Percentiles rank a stretch among this genome's conserved stretches.
Conservation (phyloP, 345 rosid species). For the Dovyalis caffra region DNA sequence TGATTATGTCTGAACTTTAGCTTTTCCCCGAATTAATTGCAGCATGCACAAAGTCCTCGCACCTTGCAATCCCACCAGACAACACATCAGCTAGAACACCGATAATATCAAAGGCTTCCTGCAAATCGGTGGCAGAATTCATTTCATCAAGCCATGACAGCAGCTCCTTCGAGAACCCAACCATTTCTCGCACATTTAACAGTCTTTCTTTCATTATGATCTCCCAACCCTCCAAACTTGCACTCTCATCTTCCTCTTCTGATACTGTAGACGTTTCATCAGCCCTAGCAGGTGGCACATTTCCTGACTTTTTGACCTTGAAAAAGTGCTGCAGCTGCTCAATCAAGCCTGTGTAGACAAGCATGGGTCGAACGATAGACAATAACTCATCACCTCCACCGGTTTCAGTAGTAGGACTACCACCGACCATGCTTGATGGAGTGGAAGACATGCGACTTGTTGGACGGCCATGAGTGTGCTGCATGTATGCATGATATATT, state of each 20-base stretch:
- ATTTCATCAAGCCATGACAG: slow-evolving; percentile 85
- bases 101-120: slow-evolving; percentile 82
- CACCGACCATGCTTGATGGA: slow-evolving; percentile 27
- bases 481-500: slow-evolving; percentile 89
- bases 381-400: slow-evolving; percentile 54
- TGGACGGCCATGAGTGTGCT: slow-evolving; percentile 73
- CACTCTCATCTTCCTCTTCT: slow-evolving; percentile 43
- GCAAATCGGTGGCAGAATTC: slow-evolving; percentile 65
- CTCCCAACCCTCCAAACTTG: slow-evolving; percentile 73
- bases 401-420: slow-evolving; percentile 37
- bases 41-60: slow-evolving; percentile 75
- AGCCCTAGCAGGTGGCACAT: slow-evolving; percentile 20
- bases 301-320: slow-evolving; percentile 57
- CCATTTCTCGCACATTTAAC: slow-evolving; percentile 72
- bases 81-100: slow-evolving; percentile 75
- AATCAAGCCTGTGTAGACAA: slow-evolving; percentile 81
- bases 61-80: slow-evolving; percentile 57
- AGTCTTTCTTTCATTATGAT: slow-evolving; percentile 70
- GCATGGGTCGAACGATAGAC: slow-evolving; percentile 68
- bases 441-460: slow-evolving; percentile 34
- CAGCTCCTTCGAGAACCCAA: slow-evolving; percentile 78
- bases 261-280: slow-evolving; percentile 41
- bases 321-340: slow-evolving; percentile 86
- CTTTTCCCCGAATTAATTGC: slow-evolving; percentile 66
- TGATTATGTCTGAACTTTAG: slow-evolving; percentile 22